Evolutionary conservation across 495 filamentous ascomycete genomes (phyloP), one percentile per base, ranked within the genome.

Genomic region (Podospora fimiseda): DNA sequence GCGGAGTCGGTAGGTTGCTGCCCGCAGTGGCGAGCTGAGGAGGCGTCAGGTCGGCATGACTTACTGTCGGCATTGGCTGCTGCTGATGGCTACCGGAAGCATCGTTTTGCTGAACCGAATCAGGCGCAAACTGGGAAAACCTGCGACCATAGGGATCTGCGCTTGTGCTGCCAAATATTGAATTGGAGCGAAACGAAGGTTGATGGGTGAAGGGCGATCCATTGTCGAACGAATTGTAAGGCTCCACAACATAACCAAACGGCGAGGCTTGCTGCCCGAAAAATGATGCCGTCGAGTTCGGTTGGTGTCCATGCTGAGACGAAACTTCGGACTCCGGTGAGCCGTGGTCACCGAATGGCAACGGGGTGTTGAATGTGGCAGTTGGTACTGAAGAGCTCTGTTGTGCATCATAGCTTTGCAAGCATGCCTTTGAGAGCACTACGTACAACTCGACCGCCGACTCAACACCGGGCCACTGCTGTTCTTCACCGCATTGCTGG

Each of bases 381-480:
- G 60, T 84, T 2, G 82, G 82, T 36, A 84, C 75, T 9, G 59
- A 62, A n/a, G 47, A 61, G 27, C 58, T 73, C 38, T 84, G 80
- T 33, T 82, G 83, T 18, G 70, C 70, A 48, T 84, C 80, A 67
- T 92, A 97, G 55, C 87, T 87, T 63, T 85, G 88, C 59, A 96
- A 69, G 58, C 88, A 90, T 16, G 90, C 90, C 43, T 75, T 77
- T n/a, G 91, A 82, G 23, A 97, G 78, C 48, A 83, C 87, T 14
- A 72, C 70, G 64, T 95, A 96, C 19, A 96, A 77, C 57, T 89
- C 75, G 9, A 85, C 76, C 14, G 90, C 90, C n/a, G 88, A 86
- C 45, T 82, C 77, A 9, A 90, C 87, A 20, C 91, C 92, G 0
- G 92, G 92, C 92, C 92, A 95, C 21, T 88, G 79, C 59, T 89